phyloP scores from a whole-genome alignment of 768 basidiomycete species.

The Russula ochroleuca region DNA sequence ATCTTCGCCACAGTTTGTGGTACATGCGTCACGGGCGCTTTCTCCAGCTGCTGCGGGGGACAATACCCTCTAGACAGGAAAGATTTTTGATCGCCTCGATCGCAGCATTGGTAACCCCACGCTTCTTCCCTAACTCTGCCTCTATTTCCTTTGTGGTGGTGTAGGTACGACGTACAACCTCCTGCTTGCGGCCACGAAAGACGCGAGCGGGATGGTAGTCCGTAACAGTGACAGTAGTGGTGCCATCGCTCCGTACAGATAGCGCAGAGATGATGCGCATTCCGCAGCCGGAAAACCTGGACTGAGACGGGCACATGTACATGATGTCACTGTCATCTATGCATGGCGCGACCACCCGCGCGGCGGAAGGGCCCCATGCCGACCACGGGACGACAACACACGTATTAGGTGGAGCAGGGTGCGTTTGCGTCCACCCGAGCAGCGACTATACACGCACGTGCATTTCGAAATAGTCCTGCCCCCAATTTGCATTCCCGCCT shows the following conservation, averaged over 20 bases:
- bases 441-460: constrained; percentile 6
- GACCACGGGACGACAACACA: constrained; percentile 15
- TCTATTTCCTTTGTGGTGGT: neutral
- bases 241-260: neutral
- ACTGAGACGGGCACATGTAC: constrained; percentile 1
- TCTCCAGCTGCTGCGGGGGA: neutral
- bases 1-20: neutral
- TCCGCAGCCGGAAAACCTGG: constrained; percentile 7
- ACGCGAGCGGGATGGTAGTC: constrained; percentile 15
- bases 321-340: neutral
- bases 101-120: too few species aligned
- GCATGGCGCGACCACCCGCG: neutral
- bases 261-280: constrained; percentile 1
- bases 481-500: neutral
- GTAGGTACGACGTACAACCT: neutral
- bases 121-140: neutral
- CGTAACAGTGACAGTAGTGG: neutral
- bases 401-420: constrained; percentile 9
- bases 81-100: too few species aligned
- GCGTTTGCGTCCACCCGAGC: constrained; percentile 6
- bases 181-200: neutral
- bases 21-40: neutral
- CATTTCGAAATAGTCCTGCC: constrained; percentile 1
- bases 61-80: too few species aligned
- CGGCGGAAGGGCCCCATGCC: neutral